phyloP scores from a whole-genome alignment of 345 rosid species.

The Aegle marmelos region DNA sequence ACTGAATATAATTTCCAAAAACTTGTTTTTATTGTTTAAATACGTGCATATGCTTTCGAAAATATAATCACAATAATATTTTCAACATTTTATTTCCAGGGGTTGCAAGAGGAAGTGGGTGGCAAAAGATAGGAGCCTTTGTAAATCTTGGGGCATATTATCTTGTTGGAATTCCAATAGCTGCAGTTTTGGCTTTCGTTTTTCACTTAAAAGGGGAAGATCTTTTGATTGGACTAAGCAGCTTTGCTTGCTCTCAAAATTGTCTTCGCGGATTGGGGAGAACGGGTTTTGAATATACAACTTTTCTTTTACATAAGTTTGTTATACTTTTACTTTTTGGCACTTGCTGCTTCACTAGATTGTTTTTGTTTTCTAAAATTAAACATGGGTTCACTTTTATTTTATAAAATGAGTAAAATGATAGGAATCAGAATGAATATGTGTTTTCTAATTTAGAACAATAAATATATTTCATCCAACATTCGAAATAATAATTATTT shows the following conservation, averaged over 20 bases:
- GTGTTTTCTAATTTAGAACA: too few species aligned
- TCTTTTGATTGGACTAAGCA: conserved; percentile 33
- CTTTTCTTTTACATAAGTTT: background rate
- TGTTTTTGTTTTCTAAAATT: too few species aligned
- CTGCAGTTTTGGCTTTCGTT: conserved; percentile 31
- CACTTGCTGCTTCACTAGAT: too few species aligned
- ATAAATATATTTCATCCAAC: too few species aligned
- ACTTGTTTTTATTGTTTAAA: too few species aligned
- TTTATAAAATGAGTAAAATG: too few species aligned
- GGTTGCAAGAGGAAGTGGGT: conserved; percentile 41
- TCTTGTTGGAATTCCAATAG: conserved; percentile 28
- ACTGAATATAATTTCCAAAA: too few species aligned
- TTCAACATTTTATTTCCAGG: conserved; percentile 8
- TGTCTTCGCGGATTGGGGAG: conserved; percentile 25
- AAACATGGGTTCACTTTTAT: too few species aligned
- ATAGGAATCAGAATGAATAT: too few species aligned
- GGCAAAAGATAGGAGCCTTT: conserved; percentile 40
- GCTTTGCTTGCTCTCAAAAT: conserved; percentile 21
- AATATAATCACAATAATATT: background rate
- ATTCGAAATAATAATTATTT: too few species aligned
- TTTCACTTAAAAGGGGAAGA: conserved; percentile 22
- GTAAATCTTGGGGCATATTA: conserved; percentile 40
- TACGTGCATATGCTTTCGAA: too few species aligned
- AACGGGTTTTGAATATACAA: conserved; percentile 10
- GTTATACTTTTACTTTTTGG: background rate